A percentile compares a stretch with the other conserved stretches of the same genome.
Conservation (phyloP, 306 rosid genomes). For the Acacia acuminata region DNA sequence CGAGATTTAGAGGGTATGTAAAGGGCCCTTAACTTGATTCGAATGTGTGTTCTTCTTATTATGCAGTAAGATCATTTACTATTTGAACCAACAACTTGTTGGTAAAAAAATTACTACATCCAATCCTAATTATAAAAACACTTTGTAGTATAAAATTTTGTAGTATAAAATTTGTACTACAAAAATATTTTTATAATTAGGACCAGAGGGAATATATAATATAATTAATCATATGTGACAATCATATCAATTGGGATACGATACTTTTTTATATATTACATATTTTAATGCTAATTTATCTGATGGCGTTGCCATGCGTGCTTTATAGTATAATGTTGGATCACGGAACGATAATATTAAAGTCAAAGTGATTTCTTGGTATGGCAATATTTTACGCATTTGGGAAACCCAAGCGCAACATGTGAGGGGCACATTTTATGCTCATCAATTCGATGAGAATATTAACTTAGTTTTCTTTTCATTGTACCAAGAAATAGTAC, state of each 20-base stretch:
- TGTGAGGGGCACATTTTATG: no score
- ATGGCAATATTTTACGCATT: neutral
- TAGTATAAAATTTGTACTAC: no score
- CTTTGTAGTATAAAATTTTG: no score
- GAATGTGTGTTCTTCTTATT: no score
- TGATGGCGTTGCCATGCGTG: neutral
- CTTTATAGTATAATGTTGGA: neutral
- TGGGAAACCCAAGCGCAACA: neutral
- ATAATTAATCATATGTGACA: neutral
- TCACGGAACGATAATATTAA: neutral
- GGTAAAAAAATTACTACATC: neutral
- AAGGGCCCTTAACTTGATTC: no score
- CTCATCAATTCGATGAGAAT: neutral
- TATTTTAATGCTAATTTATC: neutral
- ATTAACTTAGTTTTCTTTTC: neutral
- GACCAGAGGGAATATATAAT: no score
- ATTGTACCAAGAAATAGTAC: neutral
- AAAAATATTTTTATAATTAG: no score
- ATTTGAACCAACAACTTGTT: no score
- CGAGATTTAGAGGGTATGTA: no score
- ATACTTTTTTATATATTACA: neutral
- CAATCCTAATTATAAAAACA: no score
- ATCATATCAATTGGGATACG: neutral
- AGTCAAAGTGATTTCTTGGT: neutral
- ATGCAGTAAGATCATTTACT: no score